A percentile compares a stretch with the other conserved stretches of the same genome.
phyloP scores from a whole-genome alignment of 129 eudicot genomes.

The Tagetes patula region DNA sequence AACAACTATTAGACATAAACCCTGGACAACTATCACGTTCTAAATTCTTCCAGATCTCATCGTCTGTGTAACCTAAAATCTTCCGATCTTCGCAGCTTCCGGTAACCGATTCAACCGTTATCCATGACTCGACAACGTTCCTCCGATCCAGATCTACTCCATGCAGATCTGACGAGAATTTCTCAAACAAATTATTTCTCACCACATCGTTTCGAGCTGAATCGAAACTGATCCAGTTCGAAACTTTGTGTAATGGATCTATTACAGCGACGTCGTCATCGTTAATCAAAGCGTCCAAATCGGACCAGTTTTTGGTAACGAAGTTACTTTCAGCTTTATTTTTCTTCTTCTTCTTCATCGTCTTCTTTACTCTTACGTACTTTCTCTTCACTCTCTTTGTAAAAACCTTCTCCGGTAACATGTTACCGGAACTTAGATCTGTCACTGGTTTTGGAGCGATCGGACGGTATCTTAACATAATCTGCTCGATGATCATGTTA shows the following conservation, averaged over 20 bases:
- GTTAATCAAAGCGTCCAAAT: conserved; percentile 28
- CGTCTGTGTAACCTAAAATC: conserved; percentile 53
- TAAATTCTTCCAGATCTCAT: conserved; percentile 52
- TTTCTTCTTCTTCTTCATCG: background rate
- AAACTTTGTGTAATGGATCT: conserved; percentile 25
- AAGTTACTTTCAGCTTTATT: background rate
- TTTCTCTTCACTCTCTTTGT: conserved; percentile 47
- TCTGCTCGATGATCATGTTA: conserved; percentile 44
- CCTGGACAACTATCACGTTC: conserved; percentile 71
- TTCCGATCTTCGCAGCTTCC: conserved; percentile 43
- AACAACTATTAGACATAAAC: conserved; percentile 44
- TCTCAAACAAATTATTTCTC: background rate
- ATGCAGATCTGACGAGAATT: conserved; percentile 21
- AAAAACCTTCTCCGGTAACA: conserved; percentile 17
- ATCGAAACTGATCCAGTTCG: conserved; percentile 38
- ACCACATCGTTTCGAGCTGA: background rate
- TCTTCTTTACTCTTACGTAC: conserved; percentile 52
- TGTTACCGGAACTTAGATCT: conserved; percentile 12
- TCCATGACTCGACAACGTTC: conserved; percentile 48
- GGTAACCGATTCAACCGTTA: conserved; percentile 50
- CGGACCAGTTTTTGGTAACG: conserved; percentile 19
- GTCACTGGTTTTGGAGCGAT: conserved; percentile 62
- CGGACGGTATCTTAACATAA: conserved; percentile 70
- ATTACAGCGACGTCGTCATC: background rate
- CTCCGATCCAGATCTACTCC: conserved; percentile 34